Base-by-base conservation (phyloP, 2,329 filamentous ascomycete genomes). In the Colletotrichum karsti region DNA sequence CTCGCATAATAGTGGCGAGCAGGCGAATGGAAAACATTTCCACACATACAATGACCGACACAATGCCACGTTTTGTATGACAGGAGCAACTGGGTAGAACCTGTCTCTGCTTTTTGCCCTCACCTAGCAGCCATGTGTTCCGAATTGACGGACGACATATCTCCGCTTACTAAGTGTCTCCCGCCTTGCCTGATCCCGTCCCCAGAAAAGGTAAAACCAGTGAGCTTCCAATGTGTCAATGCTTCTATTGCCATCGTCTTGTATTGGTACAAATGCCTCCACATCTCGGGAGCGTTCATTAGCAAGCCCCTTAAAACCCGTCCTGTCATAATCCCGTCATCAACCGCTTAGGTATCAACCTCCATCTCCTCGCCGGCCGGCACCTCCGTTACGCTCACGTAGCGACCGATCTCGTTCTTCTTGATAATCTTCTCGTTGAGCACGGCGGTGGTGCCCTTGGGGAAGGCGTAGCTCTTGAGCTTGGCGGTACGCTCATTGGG, bases 391-490 rank as follows among this genome's bases (percentile, higher is more conserved):
- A 99, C 92, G 30, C 92, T 97, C 67, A 98, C 91, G 81, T 96
- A 98, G 80, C 97, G 95, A 79, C 92, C 92, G 76, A 99, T 92
- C 76, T 99, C 94, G 80, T 95, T 92, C 85, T 93, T 96, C 76
- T 89, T 94, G 79, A 98, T 97, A 73, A 98, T 88, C 87, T 97
- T 97, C 87, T 99, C 93, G 81, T 97, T 96, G 77, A 99, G 85
- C 72, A 96, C 93, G 9, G 95, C 95, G 9, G 97, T 99, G n/a
- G 96, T 98, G 63, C 96, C 96, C 78, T 90, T 90, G 73, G 87
- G 85, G 85, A 98, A 99, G 75, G 89, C 89, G 86, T 99, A 99
- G 84, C 94, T 96, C 84, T 94, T 90, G 81, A 96, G 88, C 89
- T 99, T 99, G 80, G 92, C 87, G 74, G 90, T 92, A 79, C 97